phyloP scores from a whole-genome alignment of 2,329 filamentous ascomycete species.

The Claviceps fusiformis region DNA sequence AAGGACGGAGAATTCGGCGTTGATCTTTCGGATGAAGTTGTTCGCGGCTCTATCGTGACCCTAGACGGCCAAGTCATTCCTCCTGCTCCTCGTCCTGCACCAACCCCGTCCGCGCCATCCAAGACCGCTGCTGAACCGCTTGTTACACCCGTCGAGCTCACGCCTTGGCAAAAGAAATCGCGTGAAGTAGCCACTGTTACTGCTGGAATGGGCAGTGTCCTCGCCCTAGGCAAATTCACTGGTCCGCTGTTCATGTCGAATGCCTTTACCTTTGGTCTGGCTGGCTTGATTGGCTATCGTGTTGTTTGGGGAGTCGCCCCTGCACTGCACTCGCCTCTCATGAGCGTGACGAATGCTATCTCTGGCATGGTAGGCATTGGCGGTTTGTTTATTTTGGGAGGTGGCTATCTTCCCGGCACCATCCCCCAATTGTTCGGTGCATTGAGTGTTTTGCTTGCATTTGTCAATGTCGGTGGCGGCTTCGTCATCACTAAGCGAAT shows the following conservation, averaged over 20 bases:
- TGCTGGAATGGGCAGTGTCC: constrained; percentile 60
- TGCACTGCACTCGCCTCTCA: constrained; percentile 74
- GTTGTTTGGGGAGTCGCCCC: constrained; percentile 79
- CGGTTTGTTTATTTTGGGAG: constrained; percentile 78
- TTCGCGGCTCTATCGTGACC: constrained; percentile 73
- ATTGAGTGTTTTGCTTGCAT: constrained; percentile 67
- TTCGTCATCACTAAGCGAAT: constrained; percentile 90
- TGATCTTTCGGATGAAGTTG: constrained; percentile 72
- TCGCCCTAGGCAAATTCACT: constrained; percentile 69
- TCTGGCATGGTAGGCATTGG: constrained; percentile 85
- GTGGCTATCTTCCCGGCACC: constrained; percentile 63
- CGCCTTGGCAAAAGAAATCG: constrained; percentile 68
- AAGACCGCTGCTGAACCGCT: constrained; percentile 32
- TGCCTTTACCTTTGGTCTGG: constrained; percentile 70
- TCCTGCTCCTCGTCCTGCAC: constrained; percentile 54
- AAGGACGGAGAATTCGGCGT: constrained; percentile 68
- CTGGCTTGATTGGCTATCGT: constrained; percentile 75
- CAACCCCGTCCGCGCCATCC: constrained; percentile 34
- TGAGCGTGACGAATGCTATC: constrained; percentile 90
- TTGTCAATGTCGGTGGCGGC: constrained; percentile 77
- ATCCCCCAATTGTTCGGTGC: constrained; percentile 69
- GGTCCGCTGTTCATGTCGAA: constrained; percentile 80
- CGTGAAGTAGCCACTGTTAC: constrained; percentile 64
- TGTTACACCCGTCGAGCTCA: constrained; percentile 48
- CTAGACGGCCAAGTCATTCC: constrained; percentile 65